Percentiles rank a stretch among this genome's conserved stretches.
These are phyloP conservation scores for Termitomyces sp. DNA, from an alignment of 768 basidiomycete genomes.

Conservation along the genomic window DNA sequence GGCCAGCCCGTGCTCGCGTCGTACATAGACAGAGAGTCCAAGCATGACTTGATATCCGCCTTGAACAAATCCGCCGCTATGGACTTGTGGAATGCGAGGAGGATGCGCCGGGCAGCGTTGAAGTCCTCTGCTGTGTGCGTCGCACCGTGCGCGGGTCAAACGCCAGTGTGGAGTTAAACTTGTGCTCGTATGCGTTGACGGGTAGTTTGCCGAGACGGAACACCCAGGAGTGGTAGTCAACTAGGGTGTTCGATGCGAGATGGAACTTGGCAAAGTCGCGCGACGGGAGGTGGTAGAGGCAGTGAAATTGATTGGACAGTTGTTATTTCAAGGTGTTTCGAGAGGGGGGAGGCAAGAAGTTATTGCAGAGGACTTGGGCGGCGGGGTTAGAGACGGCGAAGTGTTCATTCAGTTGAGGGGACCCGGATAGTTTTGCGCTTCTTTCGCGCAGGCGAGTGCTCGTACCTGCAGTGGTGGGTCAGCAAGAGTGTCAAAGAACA, in stretches of 20 bases:
- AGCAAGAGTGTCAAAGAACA: neutral
- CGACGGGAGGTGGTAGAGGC: no score
- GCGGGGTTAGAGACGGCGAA: slow-evolving; percentile 25
- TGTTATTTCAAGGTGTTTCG: slow-evolving; percentile 21
- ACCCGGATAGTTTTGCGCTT: slow-evolving; percentile 19
- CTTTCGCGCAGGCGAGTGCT: slow-evolving; percentile 20
- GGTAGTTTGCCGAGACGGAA: slow-evolving; percentile 28
- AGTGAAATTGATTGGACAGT: slow-evolving; percentile 22
- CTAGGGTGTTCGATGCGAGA: slow-evolving; percentile 24
- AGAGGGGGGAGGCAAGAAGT: slow-evolving; percentile 20
- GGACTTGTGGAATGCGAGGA: slow-evolving; percentile 19
- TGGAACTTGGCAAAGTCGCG: no score
- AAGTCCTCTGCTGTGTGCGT: slow-evolving; percentile 21
- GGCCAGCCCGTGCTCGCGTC: slow-evolving; percentile 28
- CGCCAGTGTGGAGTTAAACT: slow-evolving; percentile 17
- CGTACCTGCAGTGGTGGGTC: slow-evolving; percentile 19
- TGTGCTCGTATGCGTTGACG: slow-evolving; percentile 15
- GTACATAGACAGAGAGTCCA: slow-evolving; percentile 30
- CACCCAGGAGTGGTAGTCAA: slow-evolving; percentile 30
- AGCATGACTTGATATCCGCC: slow-evolving; percentile 23
- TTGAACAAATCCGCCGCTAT: slow-evolving; percentile 23
- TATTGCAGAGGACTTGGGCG: slow-evolving; percentile 26
- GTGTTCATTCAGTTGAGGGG: slow-evolving; percentile 30
- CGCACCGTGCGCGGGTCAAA: slow-evolving; percentile 28
- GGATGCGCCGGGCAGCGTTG: slow-evolving; percentile 17